Conservation (phyloP, 2,329 filamentous ascomycete species). For the Emergomyces africanus region DNA sequence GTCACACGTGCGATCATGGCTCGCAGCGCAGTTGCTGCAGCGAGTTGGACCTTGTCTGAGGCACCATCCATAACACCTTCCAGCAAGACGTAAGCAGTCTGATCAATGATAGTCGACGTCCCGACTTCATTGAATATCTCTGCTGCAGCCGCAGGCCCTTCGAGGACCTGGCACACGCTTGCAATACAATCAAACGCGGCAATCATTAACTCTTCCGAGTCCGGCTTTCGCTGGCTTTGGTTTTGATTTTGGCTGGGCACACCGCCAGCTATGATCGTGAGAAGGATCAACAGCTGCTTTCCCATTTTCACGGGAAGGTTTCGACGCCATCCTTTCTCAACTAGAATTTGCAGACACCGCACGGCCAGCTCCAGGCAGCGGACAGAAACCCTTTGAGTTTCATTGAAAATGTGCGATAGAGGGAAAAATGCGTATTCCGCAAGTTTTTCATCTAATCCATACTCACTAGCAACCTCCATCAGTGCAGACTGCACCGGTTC, state of each 20-base stretch:
- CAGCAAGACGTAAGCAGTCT: slow-evolving; percentile 67
- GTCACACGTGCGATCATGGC: slow-evolving; percentile 51
- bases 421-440: slow-evolving; percentile 96
- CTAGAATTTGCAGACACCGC: slow-evolving; percentile 59
- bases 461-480: slow-evolving; percentile 26
- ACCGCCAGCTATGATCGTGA: slow-evolving; percentile 69
- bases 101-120: slow-evolving; percentile 65
- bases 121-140: slow-evolving; percentile 38
- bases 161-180: slow-evolving; percentile 37
- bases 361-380: slow-evolving; percentile 59
- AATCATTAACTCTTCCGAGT: slow-evolving; percentile 59
- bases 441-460: slow-evolving; percentile 59
- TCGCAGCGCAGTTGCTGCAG: slow-evolving; percentile 53
- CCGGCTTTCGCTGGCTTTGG: slow-evolving; percentile 16
- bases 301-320: slow-evolving; percentile 59
- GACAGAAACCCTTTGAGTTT: slow-evolving; percentile 58
- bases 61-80: slow-evolving; percentile 55
- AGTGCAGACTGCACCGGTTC: slow-evolving; percentile 30
- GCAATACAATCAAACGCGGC: slow-evolving; percentile 59
- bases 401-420: slow-evolving; percentile 70
- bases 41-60: slow-evolving; percentile 56
- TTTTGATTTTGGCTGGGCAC: slow-evolving; percentile 42
- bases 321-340: slow-evolving; percentile 66
- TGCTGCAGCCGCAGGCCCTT: slow-evolving; percentile 32
- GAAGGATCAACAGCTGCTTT: slow-evolving; percentile 72